These are phyloP conservation scores for Nevesoporus exiguus DNA, from an alignment of 768 basidiomycete species.

Conservation along the genomic window DNA sequence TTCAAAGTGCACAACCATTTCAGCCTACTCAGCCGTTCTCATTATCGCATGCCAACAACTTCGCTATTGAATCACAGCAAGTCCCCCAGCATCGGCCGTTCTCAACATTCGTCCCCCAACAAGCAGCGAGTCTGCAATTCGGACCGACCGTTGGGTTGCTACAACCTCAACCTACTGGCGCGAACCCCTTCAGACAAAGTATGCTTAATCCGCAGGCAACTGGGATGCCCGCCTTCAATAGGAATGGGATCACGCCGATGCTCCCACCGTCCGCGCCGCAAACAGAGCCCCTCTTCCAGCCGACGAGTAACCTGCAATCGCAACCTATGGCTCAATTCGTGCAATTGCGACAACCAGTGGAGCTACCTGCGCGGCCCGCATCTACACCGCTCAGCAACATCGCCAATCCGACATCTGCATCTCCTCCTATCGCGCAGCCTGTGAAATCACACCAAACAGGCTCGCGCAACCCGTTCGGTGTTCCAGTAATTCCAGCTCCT, in stretches of 20 bases:
- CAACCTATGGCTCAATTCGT: conserved; percentile 10
- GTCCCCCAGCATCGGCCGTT: conserved; percentile 50
- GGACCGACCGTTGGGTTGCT: conserved; percentile 47
- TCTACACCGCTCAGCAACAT: conserved; percentile 66
- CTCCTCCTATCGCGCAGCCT: conserved; percentile 52
- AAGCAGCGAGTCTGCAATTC: conserved; percentile 43
- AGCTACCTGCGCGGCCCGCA: conserved; percentile 55
- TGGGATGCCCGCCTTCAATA: conserved; percentile 48
- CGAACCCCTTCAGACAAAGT: conserved; percentile 84
- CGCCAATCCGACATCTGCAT: conserved; percentile 25
- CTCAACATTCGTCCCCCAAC: conserved; percentile 53
- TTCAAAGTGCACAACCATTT: conserved; percentile 32
- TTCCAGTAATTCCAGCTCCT: conserved; percentile 54
- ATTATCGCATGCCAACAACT: conserved; percentile 13
- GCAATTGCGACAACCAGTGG: conserved; percentile 13
- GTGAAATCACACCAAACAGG: conserved; percentile 90
- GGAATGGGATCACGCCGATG: conserved; percentile 17
- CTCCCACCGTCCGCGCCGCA: conserved; percentile 11
- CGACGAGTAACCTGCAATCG: conserved; percentile 10
- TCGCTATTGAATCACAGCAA: conserved; percentile 36
- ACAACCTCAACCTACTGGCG: conserved; percentile 54
- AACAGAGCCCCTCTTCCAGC: conserved; percentile 10
- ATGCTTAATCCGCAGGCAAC: conserved; percentile 65
- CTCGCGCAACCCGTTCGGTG: conserved; percentile 92
- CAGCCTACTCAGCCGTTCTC: conserved; percentile 13